Evolutionary conservation across 352 stramenopile species (phyloP).

Genomic region (Globisporangium splendens): DNA sequence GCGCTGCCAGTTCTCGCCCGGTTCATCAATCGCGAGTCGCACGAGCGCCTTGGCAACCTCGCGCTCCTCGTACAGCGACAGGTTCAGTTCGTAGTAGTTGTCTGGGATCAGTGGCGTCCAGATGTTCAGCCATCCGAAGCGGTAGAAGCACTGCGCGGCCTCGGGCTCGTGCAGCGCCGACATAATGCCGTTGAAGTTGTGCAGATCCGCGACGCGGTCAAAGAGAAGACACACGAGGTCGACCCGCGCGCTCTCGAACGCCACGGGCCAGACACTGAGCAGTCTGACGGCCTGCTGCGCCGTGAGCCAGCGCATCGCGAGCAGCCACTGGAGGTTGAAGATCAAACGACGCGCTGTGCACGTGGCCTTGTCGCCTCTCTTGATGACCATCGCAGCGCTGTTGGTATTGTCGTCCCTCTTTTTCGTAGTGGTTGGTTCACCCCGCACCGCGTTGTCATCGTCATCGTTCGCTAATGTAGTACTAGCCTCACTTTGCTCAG

Average conservation of each 20-base stretch:
- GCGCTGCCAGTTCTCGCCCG: conserved; percentile 76
- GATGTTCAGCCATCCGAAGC: conserved; percentile 71
- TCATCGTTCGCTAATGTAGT: too few species aligned
- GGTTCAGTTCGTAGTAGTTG: conserved; percentile 75
- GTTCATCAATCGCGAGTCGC: conserved; percentile 73
- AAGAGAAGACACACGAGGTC: conserved; percentile 73
- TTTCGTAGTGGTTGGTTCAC: conserved; percentile 5
- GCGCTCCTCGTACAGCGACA: conserved; percentile 67
- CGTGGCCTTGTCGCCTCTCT: conserved; percentile 29
- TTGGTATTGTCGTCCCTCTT: conserved; percentile 21
- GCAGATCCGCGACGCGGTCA: conserved; percentile 57
- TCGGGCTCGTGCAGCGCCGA: conserved; percentile 56
- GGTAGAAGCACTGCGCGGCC: conserved; percentile 53
- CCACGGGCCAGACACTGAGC: conserved; percentile 42
- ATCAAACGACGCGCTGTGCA: conserved; percentile 56
- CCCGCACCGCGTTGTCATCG: not conserved
- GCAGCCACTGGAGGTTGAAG: conserved; percentile 70
- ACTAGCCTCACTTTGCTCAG: too few species aligned
- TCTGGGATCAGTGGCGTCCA: conserved; percentile 64
- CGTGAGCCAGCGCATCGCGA: conserved; percentile 68
- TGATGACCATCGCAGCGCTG: conserved; percentile 23
- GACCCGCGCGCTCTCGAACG: conserved; percentile 41
- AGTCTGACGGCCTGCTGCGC: conserved; percentile 52
- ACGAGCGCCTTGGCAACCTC: conserved; percentile 73
- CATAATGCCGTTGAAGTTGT: conserved; percentile 67